These are phyloP conservation scores for Ilyonectria destructans DNA, from an alignment of 2,329 filamentous ascomycete species.

Conservation along the genomic window DNA sequence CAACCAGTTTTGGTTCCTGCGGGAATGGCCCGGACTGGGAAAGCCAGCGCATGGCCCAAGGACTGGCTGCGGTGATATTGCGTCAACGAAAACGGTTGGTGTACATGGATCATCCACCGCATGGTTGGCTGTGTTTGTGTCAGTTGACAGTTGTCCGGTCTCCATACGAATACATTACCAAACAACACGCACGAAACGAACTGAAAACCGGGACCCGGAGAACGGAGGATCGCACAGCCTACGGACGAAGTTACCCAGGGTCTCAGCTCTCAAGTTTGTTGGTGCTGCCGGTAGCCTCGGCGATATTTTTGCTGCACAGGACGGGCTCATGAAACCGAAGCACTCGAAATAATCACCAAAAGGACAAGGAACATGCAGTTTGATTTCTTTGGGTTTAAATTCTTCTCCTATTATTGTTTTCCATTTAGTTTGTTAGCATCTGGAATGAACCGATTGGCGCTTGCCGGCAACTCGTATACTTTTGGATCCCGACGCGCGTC, in stretches of 20 bases:
- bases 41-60: too few species aligned
- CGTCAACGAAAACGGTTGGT: not conserved
- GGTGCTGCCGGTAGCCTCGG: not conserved
- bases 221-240: not conserved
- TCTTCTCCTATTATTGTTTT: not conserved
- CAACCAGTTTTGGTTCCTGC: too few species aligned
- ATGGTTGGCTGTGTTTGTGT: not conserved
- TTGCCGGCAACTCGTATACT: not conserved
- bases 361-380: too few species aligned
- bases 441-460: conserved; percentile 4
- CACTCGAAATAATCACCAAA: too few species aligned
- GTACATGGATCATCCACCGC: not conserved
- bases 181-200: not conserved
- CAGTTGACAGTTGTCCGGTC: not conserved
- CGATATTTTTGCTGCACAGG: not conserved
- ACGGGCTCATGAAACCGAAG: not conserved
- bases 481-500: not conserved
- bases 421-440: not conserved
- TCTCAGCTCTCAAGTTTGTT: not conserved
- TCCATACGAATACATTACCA: not conserved
- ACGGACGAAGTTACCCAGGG: not conserved
- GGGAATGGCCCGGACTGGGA: not conserved
- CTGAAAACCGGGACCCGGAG: not conserved
- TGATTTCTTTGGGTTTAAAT: not conserved
- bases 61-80: not conserved